phyloP scores from a whole-genome alignment of 2,329 filamentous ascomycete species.

The Cylindrodendrum hubeiense region DNA sequence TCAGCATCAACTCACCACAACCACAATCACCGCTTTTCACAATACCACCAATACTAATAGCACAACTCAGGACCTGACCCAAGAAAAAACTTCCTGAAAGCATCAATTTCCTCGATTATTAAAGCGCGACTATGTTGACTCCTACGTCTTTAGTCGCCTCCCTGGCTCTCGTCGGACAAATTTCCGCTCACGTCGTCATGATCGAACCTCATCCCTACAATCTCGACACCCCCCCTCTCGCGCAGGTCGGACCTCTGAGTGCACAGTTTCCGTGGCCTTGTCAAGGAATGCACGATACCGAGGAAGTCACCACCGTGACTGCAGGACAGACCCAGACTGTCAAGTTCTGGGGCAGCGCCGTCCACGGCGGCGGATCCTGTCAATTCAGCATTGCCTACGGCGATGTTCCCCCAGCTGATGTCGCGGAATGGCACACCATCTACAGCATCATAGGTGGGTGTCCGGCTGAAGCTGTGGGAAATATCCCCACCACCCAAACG shows the following conservation, averaged over 20 bases:
- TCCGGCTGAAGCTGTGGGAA: slow-evolving; percentile 40
- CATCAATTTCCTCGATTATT: too few species aligned
- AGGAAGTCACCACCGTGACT: slow-evolving; percentile 39
- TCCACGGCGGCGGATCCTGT: slow-evolving; percentile 44
- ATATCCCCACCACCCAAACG: slow-evolving; percentile 12
- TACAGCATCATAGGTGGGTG: slow-evolving; percentile 43
- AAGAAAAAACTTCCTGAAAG: background rate
- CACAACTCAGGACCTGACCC: accelerated
- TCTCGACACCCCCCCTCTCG: slow-evolving; percentile 40
- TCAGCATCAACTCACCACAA: too few species aligned
- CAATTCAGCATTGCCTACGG: slow-evolving; percentile 44
- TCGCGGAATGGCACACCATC: slow-evolving; percentile 38
- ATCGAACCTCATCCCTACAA: slow-evolving; percentile 47
- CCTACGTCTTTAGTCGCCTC: background rate
- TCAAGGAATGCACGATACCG: slow-evolving; percentile 36
- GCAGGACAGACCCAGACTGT: slow-evolving; percentile 38
- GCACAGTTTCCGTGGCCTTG: slow-evolving; percentile 40
- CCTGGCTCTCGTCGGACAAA: slow-evolving; percentile 17
- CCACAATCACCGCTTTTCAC: too few species aligned
- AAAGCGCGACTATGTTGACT: background rate
- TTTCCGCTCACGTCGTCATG: slow-evolving; percentile 40
- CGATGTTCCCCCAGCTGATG: slow-evolving; percentile 32
- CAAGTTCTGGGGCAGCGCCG: slow-evolving; percentile 45
- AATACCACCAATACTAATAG: too few species aligned
- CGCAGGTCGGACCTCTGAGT: slow-evolving; percentile 37